Conservation (phyloP, 1,139 yeast genomes). For the Pichia terricola region DNA sequence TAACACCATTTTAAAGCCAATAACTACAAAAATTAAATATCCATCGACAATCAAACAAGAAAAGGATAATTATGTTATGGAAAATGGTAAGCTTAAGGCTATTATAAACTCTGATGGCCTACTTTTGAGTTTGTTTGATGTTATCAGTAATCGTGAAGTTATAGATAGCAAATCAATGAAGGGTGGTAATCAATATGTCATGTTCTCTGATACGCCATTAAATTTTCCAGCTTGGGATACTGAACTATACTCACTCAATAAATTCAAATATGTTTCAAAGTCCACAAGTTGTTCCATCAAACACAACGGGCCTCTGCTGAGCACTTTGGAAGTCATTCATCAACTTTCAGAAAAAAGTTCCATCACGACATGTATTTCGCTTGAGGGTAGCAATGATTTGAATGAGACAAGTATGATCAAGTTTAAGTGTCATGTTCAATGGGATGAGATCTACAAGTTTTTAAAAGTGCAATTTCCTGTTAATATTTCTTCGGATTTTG, state of each 20-base stretch:
- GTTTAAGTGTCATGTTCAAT: slow-evolving; percentile 63
- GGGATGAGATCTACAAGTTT: slow-evolving; percentile 85
- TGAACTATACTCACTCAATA: slow-evolving; percentile 73
- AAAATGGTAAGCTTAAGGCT: slow-evolving; percentile 55
- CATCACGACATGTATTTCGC: slow-evolving; percentile 61
- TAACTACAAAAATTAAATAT: slow-evolving; percentile 20
- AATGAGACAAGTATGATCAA: slow-evolving; percentile 27
- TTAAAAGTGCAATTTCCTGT: slow-evolving; percentile 94
- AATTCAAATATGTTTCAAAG: slow-evolving; percentile 44
- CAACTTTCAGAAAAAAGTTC: slow-evolving; percentile 46
- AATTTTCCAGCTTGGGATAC: slow-evolving; percentile 98
- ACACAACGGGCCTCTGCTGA: slow-evolving; percentile 47
- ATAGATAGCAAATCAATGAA: slow-evolving; percentile 40
- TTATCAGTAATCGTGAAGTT: slow-evolving; percentile 52
- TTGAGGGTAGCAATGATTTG: slow-evolving; percentile 43
- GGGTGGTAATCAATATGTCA: slow-evolving; percentile 71
- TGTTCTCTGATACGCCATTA: slow-evolving; percentile 84
- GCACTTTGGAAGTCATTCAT: slow-evolving; percentile 54
- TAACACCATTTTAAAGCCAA: slow-evolving; percentile 17
- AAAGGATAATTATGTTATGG: slow-evolving; percentile 34
- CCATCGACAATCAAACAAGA: slow-evolving; percentile 39
- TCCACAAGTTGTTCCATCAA: slow-evolving; percentile 38
- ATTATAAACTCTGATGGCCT: slow-evolving; percentile 52
- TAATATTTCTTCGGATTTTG: slow-evolving; percentile 62
- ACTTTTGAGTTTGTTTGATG: slow-evolving; percentile 58